phyloP scores from a whole-genome alignment of 2,329 filamentous ascomycete genomes.

The Alternaria brassicicola region DNA sequence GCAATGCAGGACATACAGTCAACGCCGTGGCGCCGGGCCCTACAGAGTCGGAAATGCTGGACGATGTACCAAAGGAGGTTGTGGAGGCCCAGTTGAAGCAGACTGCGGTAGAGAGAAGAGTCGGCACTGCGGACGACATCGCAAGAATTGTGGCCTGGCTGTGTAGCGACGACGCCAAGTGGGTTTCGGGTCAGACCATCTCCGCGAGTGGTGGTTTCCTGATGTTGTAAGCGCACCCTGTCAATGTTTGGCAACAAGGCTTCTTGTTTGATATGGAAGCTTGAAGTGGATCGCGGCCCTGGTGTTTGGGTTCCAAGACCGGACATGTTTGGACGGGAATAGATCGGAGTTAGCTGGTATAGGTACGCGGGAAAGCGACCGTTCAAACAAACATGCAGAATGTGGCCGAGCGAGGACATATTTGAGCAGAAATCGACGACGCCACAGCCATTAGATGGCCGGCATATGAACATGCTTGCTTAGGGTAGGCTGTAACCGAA shows the following conservation, averaged over 20 bases:
- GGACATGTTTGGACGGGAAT: conserved; percentile 36
- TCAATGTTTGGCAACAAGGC: conserved; percentile 12
- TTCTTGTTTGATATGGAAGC: conserved; percentile 23
- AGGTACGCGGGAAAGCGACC: not conserved
- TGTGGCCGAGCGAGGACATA: not conserved
- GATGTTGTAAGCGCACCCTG: conserved; percentile 32
- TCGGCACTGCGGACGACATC: conserved; percentile 61
- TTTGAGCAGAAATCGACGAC: not conserved
- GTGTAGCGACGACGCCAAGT: conserved; percentile 54
- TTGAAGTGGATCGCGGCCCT: conserved; percentile 4
- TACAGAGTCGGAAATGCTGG: conserved; percentile 64
- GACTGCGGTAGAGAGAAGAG: conserved; percentile 59
- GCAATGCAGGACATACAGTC: conserved; percentile 62
- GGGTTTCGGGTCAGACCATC: conserved; percentile 60
- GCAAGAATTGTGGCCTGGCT: conserved; percentile 63
- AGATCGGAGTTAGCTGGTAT: conserved; percentile 5
- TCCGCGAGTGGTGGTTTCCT: conserved; percentile 59
- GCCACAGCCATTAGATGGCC: not conserved
- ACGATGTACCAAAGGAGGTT: conserved; percentile 57
- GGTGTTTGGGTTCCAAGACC: conserved; percentile 35
- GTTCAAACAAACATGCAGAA: conserved; percentile 12
- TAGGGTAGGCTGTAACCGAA: not conserved
- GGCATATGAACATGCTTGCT: not conserved
- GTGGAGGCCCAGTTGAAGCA: conserved; percentile 57
- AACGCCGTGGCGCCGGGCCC: conserved; percentile 67